Evolutionary conservation across 2,329 filamentous ascomycete genomes (phyloP).

Genomic region (Cladosporium sp.): DNA sequence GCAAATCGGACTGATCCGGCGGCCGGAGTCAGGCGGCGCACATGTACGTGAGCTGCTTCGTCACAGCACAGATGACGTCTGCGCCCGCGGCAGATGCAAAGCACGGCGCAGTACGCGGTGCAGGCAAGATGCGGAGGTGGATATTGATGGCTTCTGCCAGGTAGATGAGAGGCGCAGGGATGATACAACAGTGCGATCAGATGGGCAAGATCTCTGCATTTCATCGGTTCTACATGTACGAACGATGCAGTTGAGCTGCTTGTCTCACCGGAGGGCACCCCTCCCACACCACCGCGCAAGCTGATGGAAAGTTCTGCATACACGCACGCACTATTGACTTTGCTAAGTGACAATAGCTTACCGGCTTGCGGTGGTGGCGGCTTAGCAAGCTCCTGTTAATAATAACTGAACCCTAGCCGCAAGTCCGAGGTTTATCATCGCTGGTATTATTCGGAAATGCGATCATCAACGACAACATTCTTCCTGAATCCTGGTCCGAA

Average conservation of each 20-base stretch:
- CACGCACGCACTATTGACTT: constrained; percentile 17
- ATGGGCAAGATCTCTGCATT: neutral
- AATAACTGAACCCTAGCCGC: constrained; percentile 6
- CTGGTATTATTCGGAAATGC: neutral
- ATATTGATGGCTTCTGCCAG: neutral
- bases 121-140: constrained; percentile 8
- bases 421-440: neutral
- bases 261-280: neutral
- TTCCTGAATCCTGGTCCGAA: neutral
- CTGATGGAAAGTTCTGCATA: constrained; percentile 13
- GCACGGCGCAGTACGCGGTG: constrained; percentile 6
- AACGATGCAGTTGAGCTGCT: neutral
- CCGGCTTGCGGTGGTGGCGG: constrained; percentile 12
- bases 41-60: constrained; percentile 8
- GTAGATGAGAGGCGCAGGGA: constrained; percentile 9
- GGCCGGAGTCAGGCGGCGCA: constrained; percentile 14
- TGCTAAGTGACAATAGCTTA: constrained; percentile 11
- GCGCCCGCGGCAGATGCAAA: neutral
- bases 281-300: neutral
- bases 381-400: constrained; percentile 17
- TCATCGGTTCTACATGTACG: neutral
- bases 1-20: constrained; percentile 11
- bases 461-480: neutral
- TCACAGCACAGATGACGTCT: constrained; percentile 14
- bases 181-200: neutral